Evolutionary conservation across 768 basidiomycete genomes (phyloP).

Genomic region (Tricholoma hemisulphureum): DNA sequence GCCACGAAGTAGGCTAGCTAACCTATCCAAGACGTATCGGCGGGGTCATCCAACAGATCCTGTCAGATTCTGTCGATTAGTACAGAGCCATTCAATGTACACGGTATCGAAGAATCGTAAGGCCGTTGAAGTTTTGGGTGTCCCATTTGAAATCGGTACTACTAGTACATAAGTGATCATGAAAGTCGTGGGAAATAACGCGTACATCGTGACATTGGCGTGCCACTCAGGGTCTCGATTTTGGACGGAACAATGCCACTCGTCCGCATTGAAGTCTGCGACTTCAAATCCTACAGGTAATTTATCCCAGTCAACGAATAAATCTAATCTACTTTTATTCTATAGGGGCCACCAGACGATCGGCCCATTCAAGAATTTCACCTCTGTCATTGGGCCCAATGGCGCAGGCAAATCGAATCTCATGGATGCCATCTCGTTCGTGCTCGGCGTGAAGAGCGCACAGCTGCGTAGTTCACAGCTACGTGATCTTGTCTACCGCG

Average conservation of each 20-base stretch:
- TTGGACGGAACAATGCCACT: conserved; percentile 60
- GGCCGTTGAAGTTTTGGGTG: too few species aligned
- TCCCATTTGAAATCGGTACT: too few species aligned
- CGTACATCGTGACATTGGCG: too few species aligned
- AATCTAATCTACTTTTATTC: background rate
- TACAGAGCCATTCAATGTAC: too few species aligned
- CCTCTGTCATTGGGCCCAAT: conserved; percentile 97
- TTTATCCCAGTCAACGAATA: conserved; percentile 8
- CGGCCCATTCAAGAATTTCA: conserved; percentile 91
- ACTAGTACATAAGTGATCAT: too few species aligned
- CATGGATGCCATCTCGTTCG: conserved; percentile 99
- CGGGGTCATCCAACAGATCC: too few species aligned
- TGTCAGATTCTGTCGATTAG: too few species aligned
- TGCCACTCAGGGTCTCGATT: too few species aligned
- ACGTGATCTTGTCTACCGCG: conserved; percentile 94
- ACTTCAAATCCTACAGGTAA: conserved; percentile 95
- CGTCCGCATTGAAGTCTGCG: conserved; percentile 82
- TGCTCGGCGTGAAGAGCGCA: conserved; percentile 92
- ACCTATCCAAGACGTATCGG: too few species aligned
- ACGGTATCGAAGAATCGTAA: too few species aligned
- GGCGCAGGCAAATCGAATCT: conserved; percentile 98
- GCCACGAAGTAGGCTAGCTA: too few species aligned
- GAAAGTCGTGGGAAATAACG: too few species aligned
- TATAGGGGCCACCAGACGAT: conserved; percentile 77
- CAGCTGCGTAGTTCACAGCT: conserved; percentile 91